These are phyloP conservation scores for Aspergillus puulaauensis DNA, from an alignment of 2,329 filamentous ascomycete species.

Conservation along the genomic window DNA sequence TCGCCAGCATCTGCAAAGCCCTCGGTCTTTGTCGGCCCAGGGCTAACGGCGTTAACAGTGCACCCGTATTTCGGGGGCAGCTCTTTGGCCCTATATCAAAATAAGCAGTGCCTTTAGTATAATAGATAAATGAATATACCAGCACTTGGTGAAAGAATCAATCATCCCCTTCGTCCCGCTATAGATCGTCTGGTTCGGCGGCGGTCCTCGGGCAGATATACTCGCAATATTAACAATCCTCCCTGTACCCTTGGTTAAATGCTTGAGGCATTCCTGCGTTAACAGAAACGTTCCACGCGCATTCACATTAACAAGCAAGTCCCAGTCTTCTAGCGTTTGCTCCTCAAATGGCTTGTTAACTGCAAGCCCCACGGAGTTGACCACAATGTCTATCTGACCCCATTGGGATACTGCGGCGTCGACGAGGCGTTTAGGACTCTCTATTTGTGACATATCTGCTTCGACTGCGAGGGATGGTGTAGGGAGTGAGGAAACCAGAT, in stretches of 20 bases:
- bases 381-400: conserved; percentile 40
- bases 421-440: conserved; percentile 24
- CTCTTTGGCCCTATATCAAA: conserved; percentile 36
- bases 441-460: too few relatives aligned
- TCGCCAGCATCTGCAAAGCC: conserved; percentile 36
- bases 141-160: conserved; percentile 47
- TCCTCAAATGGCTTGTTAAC: conserved; percentile 42
- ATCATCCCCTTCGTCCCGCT: conserved; percentile 53
- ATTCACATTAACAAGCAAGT: conserved; percentile 22
- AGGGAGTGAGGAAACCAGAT: conserved; percentile 27
- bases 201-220: conserved; percentile 36
- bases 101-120: too few relatives aligned
- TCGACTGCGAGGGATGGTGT: conserved; percentile 30
- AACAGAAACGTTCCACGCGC: conserved; percentile 19
- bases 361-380: conserved; percentile 27
- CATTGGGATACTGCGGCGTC: conserved; percentile 36
- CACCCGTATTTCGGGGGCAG: conserved; percentile 47
- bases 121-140: conserved; percentile 19
- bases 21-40: conserved; percentile 45
- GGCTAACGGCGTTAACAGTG: conserved; percentile 48
- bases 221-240: conserved; percentile 49
- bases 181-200: conserved; percentile 47
- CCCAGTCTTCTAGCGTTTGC: conserved; percentile 28
- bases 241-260: conserved; percentile 35
- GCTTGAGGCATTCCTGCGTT: conserved; percentile 32